Evolutionary conservation across 2,329 filamentous ascomycete species (phyloP).

Genomic region (Fusarium tuaranense): DNA sequence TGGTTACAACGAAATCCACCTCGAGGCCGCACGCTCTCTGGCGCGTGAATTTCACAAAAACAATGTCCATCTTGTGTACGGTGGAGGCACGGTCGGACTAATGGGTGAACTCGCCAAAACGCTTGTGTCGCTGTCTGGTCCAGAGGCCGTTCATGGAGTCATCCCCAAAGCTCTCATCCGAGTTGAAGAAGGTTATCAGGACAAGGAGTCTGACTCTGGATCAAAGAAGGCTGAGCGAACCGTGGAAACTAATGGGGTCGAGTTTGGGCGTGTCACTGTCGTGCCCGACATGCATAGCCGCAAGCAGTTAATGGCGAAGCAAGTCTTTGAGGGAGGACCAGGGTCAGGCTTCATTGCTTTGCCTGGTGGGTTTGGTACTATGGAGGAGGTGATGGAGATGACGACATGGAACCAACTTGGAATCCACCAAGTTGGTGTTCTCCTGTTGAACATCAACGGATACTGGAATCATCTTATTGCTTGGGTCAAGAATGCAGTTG

Average conservation of each 20-base stretch:
- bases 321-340: neutral
- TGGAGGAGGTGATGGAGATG: slow-evolving; percentile 9
- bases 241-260: neutral
- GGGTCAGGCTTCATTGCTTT: slow-evolving; percentile 2
- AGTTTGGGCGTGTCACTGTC: slow-evolving; percentile 1
- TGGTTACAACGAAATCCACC: neutral
- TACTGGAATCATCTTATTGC: neutral
- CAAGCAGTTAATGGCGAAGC: slow-evolving; percentile 2
- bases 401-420: slow-evolving; percentile 11
- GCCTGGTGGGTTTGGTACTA: slow-evolving; percentile 2
- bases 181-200: slow-evolving; percentile 4
- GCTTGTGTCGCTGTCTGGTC: slow-evolving; percentile 1
- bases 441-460: slow-evolving; percentile 5
- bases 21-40: neutral
- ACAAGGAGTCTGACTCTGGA: neutral
- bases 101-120: slow-evolving; percentile 9
- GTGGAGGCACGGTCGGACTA: slow-evolving; percentile 1
- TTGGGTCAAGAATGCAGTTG: slow-evolving; percentile 2
- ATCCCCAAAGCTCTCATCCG: slow-evolving; percentile 1
- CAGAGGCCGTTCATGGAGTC: neutral
- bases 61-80: slow-evolving; percentile 3
- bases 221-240: neutral
- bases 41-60: neutral
- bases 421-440: slow-evolving; percentile 1
- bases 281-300: slow-evolving; percentile 7